Evolutionary conservation across 805 yeast species (phyloP), one percentile per base, ranked within the genome.

Genomic region (Wickerhamomyces alni): DNA sequence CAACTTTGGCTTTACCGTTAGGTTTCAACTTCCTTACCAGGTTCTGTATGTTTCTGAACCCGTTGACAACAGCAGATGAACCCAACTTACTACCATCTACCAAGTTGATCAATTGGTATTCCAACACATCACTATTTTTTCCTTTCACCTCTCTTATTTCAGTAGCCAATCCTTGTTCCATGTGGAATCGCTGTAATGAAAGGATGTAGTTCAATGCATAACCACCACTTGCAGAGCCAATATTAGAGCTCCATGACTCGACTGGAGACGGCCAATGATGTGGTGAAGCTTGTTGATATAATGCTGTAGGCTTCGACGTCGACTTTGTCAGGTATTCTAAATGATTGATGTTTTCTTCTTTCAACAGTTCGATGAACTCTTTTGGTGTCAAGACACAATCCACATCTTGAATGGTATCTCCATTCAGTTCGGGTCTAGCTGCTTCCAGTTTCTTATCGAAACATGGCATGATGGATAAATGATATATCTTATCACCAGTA

Each of bases 401-500:
- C 11, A 93, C 97, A 53, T 87, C 96, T 10, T 63, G 59, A 25
- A 56, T 58, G 6, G 48, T 56, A 5, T 51, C 13, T 59, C 45
- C 53, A 16, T 62, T 68, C 38, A 70, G 65, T 47, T 87, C 96
- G 0, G 85, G 81, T 45, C 98, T 71, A 4, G 95, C 88, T 21
- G 96, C 93, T 64, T 93, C 99, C 31, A 89, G 70, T 60, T 93
- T 93, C 63, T 93, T 93, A 60, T 93, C 99, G 59, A 93, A 93
- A 53, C 98, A 91, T 2, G 99, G 98, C 98, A 91, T 91, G 17
- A 93, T 68, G 8, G 93, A 75, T 39, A 93, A 62, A 58, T 91
- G 97, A 55, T 87, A 93, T 0, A 88, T 63, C 2, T 72, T 52
- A 0, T 65, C 55, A 1, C 41, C 29, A 6, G 48, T 19, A 0